Evolutionary conservation across 2,329 filamentous ascomycete genomes (phyloP), one percentile per base, ranked within the genome.

Genomic region (Exophiala spinifera): DNA sequence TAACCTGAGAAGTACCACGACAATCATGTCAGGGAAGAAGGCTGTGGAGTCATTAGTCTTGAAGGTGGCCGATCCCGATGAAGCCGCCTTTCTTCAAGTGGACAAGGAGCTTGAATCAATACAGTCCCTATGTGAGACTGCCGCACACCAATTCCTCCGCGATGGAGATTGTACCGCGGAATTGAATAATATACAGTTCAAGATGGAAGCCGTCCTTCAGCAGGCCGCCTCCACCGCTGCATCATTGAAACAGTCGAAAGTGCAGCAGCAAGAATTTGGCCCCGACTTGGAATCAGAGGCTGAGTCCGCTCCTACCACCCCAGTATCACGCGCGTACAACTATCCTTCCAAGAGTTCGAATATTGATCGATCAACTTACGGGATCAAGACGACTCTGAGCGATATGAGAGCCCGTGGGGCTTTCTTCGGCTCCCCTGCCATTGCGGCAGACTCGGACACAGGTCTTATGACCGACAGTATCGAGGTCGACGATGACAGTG

Each of bases 141-240:
- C 88, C 2, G 91, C 91, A 0, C 91, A 95, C 66, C 89, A 95
- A 65, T 90, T 94, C 57, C 77, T 96, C n/a, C 84, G 91, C 20
- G 87, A 91, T 49, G 91, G 91, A 10, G 87, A 94, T 65, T 96
- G 91, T 70, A 80, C 77, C n/a, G 80, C 83, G 15, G 89, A 95
- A 69, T 79, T 96, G 36, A 76, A 78, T 21, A 85, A 83, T 44
- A 86, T 91, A 49, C 82, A 84, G 65, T 76, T 78, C 53, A 82
- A 83, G 14, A 80, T 95, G 40, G 72, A 73, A 7, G 79, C 85
- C 51, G 83, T 90, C 1, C 76, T 84, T 47, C 79, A 81, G 28
- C 73, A 82, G 49, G 83, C 86, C 14, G 76, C 76, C 39, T 77
- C 77, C 48, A 84, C 88, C 69, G 77, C 83, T 59, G 77, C 79